Base-by-base conservation (phyloP, 495 filamentous ascomycete species). In the Stereocaulon alpinum region DNA sequence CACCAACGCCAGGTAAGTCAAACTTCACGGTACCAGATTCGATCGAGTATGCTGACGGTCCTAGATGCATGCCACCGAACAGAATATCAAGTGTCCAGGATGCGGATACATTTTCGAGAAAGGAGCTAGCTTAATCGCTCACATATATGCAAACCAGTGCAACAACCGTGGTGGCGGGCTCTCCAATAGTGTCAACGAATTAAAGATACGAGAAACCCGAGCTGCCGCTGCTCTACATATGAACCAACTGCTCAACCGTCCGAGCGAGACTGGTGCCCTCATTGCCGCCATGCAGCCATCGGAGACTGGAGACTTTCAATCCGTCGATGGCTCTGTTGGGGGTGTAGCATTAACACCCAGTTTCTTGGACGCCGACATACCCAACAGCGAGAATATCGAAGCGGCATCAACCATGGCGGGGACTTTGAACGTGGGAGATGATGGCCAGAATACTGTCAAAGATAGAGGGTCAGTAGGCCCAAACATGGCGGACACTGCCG, bases 61-160 rank as follows among this genome's bases (percentile, higher is more conserved):
- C 41, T 27, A 43, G 76, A 66, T 61, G 4, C 80, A 83, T 61
- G 73, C 66, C 4, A 41, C 70, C 7, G 58, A 69, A 4, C 77
- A 78, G 42, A 64, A 73, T 45, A 61, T 82, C 54, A 52, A 59
- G 10, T 85, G 82, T 64, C 42, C 58, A 15, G 75, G 74, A 27
- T 85, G 82, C 64, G 59, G 60, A 6, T 40, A 37, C 9, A 53
- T 62, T 3, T 85, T 80, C 67, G 66, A 63, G 12, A 70, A 64
- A 45, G 81, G 80, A 2, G 62, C 68, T 7, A 66, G 55, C 9
- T 56, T 79, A 9, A 73, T 82, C 50, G 64, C 63, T n/a, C 82
- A 85, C 57, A 70, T 82, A 27, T 78, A 82, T 58, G 58, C 66
- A 9, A 72, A 73, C n/a, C 64, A 74, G 9, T 83, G 81, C 59